Evolutionary conservation across 164 flowering plant genomes (phyloP), one percentile per base, ranked within the genome.

Genomic region (Stephania cephalantha): DNA sequence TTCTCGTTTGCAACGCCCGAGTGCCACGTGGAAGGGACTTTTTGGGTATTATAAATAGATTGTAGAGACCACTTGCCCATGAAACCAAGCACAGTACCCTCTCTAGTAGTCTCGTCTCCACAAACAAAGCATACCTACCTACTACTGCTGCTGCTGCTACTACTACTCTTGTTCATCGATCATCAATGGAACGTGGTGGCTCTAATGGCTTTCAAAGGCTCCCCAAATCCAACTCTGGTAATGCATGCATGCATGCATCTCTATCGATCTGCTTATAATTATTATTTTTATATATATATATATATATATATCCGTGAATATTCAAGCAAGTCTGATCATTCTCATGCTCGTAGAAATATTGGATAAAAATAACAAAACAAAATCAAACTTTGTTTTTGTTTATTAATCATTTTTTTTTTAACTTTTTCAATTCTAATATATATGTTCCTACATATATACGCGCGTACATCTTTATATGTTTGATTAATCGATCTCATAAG

Each of bases 151-250:
- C 25, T 25, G 25, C 25, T 25, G 0, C 25, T 25, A 25, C 25
- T 25, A 25, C 25, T 0, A 25, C 25, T 25, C 25, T 25, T 25
- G 25, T 25, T 25, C 25, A 69, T 69, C 71, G 25, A 69, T 4
- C 1, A 35, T 35, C 42, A 25, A 61, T 66, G 46, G 73, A 71
- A 69, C 46, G 71, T 69, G 73, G 73, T 50, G 63, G n/a, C 8
- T 25, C 31, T 8, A 50, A 71, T 52, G 73, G 73, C 42, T 71
- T 25, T 13, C 73, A 50, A 29, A 71, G 44, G 73, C 35, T 50
- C 18, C 64, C 73, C 30, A 71, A 50, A 71, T 50, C 73, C 52
- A 71, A 18, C 63, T 71, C 73, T 52, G 73, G 73, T 71, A 71
- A 69, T 69, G 71, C 20, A 5, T 9, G 9, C 20, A 5, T 9